Base-by-base conservation (phyloP, 2,329 filamentous ascomycete species). In the Penicillium oxalicum region DNA sequence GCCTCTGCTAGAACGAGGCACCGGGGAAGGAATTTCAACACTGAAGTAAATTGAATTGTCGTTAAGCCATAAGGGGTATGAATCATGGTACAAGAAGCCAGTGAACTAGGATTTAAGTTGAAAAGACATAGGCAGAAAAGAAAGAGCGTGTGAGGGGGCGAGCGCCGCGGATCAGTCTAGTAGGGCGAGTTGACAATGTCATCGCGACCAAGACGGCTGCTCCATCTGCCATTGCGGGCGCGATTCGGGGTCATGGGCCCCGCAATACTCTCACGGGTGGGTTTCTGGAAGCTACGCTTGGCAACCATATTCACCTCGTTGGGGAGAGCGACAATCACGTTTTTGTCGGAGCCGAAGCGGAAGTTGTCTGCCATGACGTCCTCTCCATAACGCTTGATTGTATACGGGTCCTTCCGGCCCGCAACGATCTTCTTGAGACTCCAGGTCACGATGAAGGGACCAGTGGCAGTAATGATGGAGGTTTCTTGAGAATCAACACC, bases 241-340 rank as follows among this genome's bases (percentile, higher is more conserved):
- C 73, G 53, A 56, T 66, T 47, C 66, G 78, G 53, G 71, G 76
- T 62, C 74, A 76, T 39, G 71, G 74, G 54, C 69, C 83, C 69
- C 33, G 88, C 87, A 67, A 98, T 97, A 68, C 90, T 96, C 75
- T 98, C 90, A 34, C 93, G 77, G 0, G 93, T 97, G 1, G 91
- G 90, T 63, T 84, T 84, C 76, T 88, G 88, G 64, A 98, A 80
- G 49, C 83, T 85, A 60, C 86, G 81, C 70, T 91, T 91, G 40
- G 85, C 86, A 9, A 98, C 88, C 91, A 97, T 97, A 70, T 96
- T 94, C 58, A 98, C 93, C 69, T 97, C 91, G 65, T 98, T 95
- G 2, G 93, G 91, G 55, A 98, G 75, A 0, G 93, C 93, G 33
- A 98, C 91, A 62, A 98, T 95, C 61, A 98, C 89, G 62, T 96